phyloP scores from a whole-genome alignment of 257 asterid genomes.

The Coffea eugenioides region DNA sequence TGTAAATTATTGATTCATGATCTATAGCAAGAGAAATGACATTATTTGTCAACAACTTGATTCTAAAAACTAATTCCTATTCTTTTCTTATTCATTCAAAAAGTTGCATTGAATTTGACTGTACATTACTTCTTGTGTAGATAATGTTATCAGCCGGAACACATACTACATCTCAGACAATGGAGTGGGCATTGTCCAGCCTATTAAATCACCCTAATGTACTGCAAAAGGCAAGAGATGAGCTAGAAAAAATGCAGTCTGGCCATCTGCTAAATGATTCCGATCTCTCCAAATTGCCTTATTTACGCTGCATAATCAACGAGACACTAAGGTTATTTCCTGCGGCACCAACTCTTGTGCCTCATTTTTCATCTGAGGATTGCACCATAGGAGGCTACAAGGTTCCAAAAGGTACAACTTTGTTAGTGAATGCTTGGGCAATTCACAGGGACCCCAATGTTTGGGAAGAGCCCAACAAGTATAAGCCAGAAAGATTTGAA shows the following conservation, averaged over 20 bases:
- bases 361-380: constrained; percentile 8
- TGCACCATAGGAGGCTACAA: constrained; percentile 24
- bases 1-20: background rate
- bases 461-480: constrained; percentile 33
- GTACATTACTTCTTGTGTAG: background rate
- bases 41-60: background rate
- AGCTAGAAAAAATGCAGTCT: background rate
- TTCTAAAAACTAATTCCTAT: background rate
- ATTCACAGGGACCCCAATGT: constrained; percentile 35
- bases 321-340: constrained; percentile 10
- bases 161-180: background rate
- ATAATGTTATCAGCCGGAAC: background rate
- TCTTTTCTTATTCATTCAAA: background rate
- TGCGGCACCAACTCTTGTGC: constrained; percentile 2
- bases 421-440: constrained; percentile 38
- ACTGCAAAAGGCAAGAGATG: background rate
- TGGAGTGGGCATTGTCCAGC: background rate
- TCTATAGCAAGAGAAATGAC: background rate
- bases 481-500: constrained; percentile 30
- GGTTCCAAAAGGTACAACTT: constrained; percentile 28
- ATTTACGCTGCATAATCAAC: constrained; percentile 4
- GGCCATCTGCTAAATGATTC: background rate
- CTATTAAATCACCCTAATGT: background rate
- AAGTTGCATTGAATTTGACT: background rate
- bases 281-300: background rate